These are phyloP conservation scores for Suhomyces wounanorum DNA, from an alignment of 1,139 yeast species.

Conservation along the genomic window DNA sequence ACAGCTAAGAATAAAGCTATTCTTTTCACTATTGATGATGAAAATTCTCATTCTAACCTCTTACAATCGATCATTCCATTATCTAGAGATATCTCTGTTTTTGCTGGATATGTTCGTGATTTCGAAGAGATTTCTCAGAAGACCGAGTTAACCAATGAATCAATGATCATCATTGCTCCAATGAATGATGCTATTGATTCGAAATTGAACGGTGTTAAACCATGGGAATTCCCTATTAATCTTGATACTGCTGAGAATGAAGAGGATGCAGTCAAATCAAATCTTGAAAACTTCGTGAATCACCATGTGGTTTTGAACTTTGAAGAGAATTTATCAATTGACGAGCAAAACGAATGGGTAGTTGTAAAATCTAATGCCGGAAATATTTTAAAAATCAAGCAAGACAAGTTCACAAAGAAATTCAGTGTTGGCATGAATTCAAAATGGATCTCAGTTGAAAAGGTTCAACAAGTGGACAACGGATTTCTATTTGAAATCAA, in stretches of 20 bases:
- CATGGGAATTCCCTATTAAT: constrained; percentile 67
- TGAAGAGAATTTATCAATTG: constrained; percentile 23
- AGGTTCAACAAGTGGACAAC: constrained; percentile 52
- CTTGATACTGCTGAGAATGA: constrained; percentile 35
- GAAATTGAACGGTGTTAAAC: constrained; percentile 45
- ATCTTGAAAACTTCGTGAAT: constrained; percentile 52
- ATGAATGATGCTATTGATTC: constrained; percentile 51
- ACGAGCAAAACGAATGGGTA: constrained; percentile 23
- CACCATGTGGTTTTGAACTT: constrained; percentile 50
- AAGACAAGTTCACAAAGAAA: constrained; percentile 23
- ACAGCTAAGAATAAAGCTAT: constrained; percentile 9
- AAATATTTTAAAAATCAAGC: constrained; percentile 43
- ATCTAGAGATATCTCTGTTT: constrained; percentile 46
- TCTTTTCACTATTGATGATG: constrained; percentile 15
- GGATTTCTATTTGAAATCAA: constrained; percentile 48
- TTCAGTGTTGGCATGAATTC: constrained; percentile 34
- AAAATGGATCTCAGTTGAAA: constrained; percentile 36
- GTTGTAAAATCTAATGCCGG: constrained; percentile 42
- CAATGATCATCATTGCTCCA: constrained; percentile 62
- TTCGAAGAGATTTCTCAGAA: constrained; percentile 42
- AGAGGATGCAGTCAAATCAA: constrained; percentile 41
- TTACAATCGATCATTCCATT: constrained; percentile 47
- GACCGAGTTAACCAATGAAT: constrained; percentile 38
- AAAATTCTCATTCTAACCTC: constrained; percentile 18
- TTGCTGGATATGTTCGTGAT: constrained; percentile 59